A percentile compares a stretch with the other conserved stretches of the same genome.
Evolutionary conservation across 179 eudicot genomes (phyloP).

Genomic region (Nepenthes alata): DNA sequence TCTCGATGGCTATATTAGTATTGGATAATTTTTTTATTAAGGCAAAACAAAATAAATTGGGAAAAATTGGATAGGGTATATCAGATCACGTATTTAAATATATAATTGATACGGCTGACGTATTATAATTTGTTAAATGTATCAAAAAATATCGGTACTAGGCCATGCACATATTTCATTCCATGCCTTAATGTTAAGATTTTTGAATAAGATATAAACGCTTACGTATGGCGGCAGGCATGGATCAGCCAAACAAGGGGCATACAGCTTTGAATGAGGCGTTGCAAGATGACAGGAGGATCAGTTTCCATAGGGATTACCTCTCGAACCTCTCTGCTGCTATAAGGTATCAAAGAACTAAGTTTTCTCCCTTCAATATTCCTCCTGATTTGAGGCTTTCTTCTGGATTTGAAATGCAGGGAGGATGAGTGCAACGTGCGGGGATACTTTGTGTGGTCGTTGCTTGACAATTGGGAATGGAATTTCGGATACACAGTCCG

Average conservation of each 20-base stretch:
- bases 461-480: conserved; percentile 98
- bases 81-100: no score
- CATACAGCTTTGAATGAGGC: conserved; percentile 41
- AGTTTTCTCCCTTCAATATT: neutral
- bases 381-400: neutral
- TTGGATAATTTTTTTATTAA: no score
- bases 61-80: no score
- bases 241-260: conserved; percentile 64
- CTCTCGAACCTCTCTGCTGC: conserved; percentile 92
- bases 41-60: no score
- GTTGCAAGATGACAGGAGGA: conserved; percentile 72
- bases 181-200: no score
- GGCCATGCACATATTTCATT: no score
- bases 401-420: conserved; percentile 26
- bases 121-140: no score
- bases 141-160: no score
- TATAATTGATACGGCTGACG: no score
- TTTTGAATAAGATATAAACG: no score
- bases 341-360: conserved; percentile 39
- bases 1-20: no score
- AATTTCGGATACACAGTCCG: conserved; percentile 65
- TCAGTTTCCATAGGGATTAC: conserved; percentile 67
- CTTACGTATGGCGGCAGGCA: conserved; percentile 29
- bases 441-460: conserved; percentile 85
- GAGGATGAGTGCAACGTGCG: conserved; percentile 64